phyloP scores from a whole-genome alignment of 83 land plant species.

The Diphasiastrum complanatum region DNA sequence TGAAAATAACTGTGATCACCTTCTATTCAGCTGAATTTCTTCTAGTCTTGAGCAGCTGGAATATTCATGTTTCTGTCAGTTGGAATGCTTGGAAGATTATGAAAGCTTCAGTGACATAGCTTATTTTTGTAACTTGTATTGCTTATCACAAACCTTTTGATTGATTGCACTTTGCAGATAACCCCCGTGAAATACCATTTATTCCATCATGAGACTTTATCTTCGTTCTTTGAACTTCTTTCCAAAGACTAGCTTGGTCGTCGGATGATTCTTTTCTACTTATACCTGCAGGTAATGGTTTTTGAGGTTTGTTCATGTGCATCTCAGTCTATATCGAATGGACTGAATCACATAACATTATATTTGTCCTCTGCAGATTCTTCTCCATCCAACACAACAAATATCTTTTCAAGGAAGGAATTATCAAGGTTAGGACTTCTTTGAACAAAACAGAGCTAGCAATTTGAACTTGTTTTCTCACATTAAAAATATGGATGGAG shows the following conservation, averaged over 20 bases:
- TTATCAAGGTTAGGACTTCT: conserved; percentile 91
- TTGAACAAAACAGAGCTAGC: no score
- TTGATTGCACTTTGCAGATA: conserved; percentile 21
- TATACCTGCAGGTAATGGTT: conserved; percentile 71
- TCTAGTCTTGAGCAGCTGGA: no score
- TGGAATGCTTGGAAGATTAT: no score
- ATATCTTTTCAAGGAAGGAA: conserved; percentile 67
- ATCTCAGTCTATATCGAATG: neutral
- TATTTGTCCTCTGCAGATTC: conserved; percentile 27
- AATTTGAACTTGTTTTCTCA: no score
- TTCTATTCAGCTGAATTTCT: no score
- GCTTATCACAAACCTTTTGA: no score
- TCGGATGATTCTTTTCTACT: conserved; percentile 92
- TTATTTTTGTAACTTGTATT: no score
- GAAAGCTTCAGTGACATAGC: no score
- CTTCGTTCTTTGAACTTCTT: conserved; percentile 95
- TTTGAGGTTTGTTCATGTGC: neutral
- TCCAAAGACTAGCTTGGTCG: conserved; percentile 94
- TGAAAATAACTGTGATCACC: no score
- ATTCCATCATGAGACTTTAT: conserved; percentile 91
- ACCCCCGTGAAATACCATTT: conserved; percentile 50
- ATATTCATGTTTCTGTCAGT: no score
- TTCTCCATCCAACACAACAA: conserved; percentile 51
- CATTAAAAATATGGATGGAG: no score
- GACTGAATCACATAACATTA: neutral